Evolutionary conservation across 371 early-diverging fungal genomes (phyloP).

Genomic region (Sporodiniella umbellata): DNA sequence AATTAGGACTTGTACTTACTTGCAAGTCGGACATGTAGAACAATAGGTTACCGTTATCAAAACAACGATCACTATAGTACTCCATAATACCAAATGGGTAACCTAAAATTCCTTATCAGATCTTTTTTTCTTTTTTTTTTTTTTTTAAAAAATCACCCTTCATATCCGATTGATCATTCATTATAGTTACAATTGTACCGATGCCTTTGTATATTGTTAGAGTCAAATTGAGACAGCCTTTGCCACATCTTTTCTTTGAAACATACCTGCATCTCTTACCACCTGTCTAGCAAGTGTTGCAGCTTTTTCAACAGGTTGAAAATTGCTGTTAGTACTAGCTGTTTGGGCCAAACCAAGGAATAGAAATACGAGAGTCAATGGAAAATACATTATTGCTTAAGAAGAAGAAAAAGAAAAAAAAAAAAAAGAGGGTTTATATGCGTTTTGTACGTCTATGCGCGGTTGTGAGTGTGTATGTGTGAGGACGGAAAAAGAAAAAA

Average conservation of each 20-base stretch:
- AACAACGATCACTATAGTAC: slow-evolving; percentile 48
- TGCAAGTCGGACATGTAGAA: slow-evolving; percentile 52
- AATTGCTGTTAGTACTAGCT: neutral
- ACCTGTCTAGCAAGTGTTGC: slow-evolving; percentile 23
- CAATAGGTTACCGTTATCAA: slow-evolving; percentile 40
- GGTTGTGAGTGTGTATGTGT: too few species aligned
- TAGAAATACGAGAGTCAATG: neutral
- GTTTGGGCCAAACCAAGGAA: too few species aligned
- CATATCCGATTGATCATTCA: slow-evolving; percentile 19
- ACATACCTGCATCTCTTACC: slow-evolving; percentile 27
- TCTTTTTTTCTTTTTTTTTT: too few species aligned
- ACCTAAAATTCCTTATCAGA: too few species aligned
- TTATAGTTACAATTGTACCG: slow-evolving; percentile 21
- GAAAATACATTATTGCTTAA: neutral
- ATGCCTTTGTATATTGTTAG: slow-evolving; percentile 21
- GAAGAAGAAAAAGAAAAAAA: neutral
- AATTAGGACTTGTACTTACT: slow-evolving; percentile 3
- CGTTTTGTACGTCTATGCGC: too few species aligned
- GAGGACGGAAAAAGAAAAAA: too few species aligned
- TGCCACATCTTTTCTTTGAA: too few species aligned
- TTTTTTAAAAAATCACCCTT: too few species aligned
- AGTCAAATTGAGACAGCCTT: too few species aligned
- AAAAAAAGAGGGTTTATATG: neutral
- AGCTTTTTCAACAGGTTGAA: slow-evolving; percentile 21
- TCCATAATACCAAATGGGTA: slow-evolving; percentile 56